Evolutionary conservation across 225 moss, liverwort and hornwort genomes (phyloP).

Genomic region (Physcomitrellopsis africana): DNA sequence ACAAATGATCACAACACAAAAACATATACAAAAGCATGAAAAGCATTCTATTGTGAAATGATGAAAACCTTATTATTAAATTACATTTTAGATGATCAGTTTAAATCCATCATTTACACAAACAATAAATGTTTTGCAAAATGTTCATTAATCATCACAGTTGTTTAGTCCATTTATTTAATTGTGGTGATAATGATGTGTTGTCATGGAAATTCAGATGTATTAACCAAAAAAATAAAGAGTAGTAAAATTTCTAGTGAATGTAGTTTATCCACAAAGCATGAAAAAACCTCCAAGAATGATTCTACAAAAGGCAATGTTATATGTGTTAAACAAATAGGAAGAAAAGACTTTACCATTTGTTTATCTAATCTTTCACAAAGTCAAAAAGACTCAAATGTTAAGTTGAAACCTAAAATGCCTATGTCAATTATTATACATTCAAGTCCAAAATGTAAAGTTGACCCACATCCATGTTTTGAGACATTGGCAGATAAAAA

Average conservation of each 20-base stretch:
- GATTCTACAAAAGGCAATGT: not conserved
- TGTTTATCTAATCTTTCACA: conserved; percentile 2
- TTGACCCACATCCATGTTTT: conserved; percentile 30
- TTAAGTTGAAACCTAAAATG: not conserved
- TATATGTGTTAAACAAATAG: conserved; percentile 14
- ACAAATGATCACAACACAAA: no score
- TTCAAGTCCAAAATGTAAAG: conserved; percentile 29
- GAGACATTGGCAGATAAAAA: conserved; percentile 16
- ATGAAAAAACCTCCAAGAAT: not conserved
- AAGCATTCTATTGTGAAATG: no score
- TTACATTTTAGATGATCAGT: no score
- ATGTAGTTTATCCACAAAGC: not conserved
- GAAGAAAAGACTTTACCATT: conserved; percentile 37
- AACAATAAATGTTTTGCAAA: not conserved
- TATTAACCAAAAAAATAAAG: not conserved
- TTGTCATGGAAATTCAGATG: conserved; percentile 16
- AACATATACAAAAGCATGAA: no score
- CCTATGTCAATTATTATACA: conserved; percentile 24
- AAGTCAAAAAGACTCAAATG: conserved; percentile 9
- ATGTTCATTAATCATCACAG: not conserved
- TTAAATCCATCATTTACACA: no score
- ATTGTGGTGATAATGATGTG: conserved; percentile 12
- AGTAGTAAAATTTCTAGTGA: not conserved
- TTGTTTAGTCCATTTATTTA: not conserved
- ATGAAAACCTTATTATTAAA: no score